Conservation (phyloP, 2,329 filamentous ascomycete genomes). For the Scedosporium minutisporum region DNA sequence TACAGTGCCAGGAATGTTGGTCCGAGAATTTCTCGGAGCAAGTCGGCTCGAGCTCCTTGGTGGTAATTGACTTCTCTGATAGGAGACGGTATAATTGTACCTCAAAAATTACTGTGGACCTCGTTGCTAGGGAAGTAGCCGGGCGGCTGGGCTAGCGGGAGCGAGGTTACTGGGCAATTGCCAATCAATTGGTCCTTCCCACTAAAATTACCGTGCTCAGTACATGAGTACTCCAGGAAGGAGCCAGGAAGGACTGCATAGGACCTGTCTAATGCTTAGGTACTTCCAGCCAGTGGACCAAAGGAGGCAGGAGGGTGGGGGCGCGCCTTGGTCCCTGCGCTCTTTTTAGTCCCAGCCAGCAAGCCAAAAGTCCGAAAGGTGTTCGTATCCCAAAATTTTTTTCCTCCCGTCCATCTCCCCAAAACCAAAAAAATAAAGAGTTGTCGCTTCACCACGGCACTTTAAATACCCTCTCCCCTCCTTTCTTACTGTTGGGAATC, state of each 20-base stretch:
- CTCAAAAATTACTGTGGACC: neutral
- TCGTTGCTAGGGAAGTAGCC: neutral
- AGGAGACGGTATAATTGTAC: neutral
- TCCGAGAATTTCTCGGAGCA: conserved; percentile 1
- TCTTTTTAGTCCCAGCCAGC: neutral
- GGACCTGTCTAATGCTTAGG: no score
- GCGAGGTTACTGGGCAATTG: neutral
- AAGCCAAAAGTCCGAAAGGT: conserved; percentile 5
- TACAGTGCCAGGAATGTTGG: neutral
- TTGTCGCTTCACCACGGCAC: conserved; percentile 3
- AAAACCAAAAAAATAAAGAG: conserved; percentile 4
- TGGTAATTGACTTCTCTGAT: neutral
- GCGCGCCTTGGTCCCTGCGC: conserved; percentile 4
- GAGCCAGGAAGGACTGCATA: no score
- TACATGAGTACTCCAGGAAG: no score
- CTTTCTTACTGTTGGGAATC: conserved; percentile 31
- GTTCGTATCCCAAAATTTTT: conserved; percentile 6
- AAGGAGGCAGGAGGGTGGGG: neutral
- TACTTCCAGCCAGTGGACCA: neutral
- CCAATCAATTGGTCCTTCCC: neutral
- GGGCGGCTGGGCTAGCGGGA: conserved; percentile 1
- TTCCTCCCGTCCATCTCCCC: conserved; percentile 2
- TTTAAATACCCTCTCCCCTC: conserved; percentile 27
- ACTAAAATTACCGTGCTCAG: neutral
- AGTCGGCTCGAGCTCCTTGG: neutral